These are phyloP conservation scores for Phyllostachys edulis DNA, from an alignment of 176 grass and related monocot species.

Conservation along the genomic window DNA sequence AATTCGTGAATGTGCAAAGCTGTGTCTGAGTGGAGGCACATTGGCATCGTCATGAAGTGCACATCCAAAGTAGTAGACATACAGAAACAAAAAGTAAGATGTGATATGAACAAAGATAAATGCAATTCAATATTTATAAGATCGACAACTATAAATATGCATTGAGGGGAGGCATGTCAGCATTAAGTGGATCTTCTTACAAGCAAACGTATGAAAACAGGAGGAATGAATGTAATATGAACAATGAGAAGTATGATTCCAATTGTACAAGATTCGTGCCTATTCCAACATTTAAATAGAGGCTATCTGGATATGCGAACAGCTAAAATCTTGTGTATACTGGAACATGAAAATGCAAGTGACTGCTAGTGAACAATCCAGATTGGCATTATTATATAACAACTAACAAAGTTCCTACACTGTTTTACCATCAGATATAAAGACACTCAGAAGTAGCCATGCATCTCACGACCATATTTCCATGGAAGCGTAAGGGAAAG, in stretches of 20 bases:
- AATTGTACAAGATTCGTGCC: neutral
- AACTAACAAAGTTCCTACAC: conserved; percentile 5
- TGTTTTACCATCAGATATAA: neutral
- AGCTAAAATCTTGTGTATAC: neutral
- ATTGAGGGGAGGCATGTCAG: neutral
- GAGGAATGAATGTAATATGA: neutral
- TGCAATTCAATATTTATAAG: neutral
- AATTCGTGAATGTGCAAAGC: neutral
- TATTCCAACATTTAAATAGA: neutral
- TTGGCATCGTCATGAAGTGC: neutral
- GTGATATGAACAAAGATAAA: neutral
- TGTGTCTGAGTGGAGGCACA: neutral
- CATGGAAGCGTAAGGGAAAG: neutral
- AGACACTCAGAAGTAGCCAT: neutral
- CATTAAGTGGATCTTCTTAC: neutral
- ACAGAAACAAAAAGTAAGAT: neutral
- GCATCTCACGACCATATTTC: neutral
- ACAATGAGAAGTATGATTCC: neutral
- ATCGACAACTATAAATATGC: neutral
- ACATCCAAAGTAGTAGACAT: neutral
- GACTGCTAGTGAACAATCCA: neutral
- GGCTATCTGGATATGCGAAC: neutral
- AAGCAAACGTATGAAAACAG: neutral
- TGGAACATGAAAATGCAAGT: neutral
- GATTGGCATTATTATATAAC: neutral